These are phyloP conservation scores for Puccinia novopanici DNA, from an alignment of 1,284 basidiomycete species.

Conservation along the genomic window DNA sequence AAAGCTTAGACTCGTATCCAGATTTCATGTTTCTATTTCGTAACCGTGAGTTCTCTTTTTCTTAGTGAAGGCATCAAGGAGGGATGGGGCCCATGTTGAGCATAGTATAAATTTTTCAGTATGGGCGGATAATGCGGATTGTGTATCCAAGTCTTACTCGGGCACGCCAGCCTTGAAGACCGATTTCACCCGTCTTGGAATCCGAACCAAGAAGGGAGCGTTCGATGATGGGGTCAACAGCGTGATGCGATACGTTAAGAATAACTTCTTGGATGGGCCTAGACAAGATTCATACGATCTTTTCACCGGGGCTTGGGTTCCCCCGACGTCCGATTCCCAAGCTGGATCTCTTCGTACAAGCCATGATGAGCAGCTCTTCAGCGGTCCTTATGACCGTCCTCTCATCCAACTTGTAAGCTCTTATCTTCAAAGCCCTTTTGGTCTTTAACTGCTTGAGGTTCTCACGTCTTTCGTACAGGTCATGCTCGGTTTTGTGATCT, in stretches of 20 bases:
- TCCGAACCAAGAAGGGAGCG: slow-evolving; percentile 75
- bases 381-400: slow-evolving; percentile 25
- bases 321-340: neutral
- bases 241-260: slow-evolving; percentile 83
- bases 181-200: slow-evolving; percentile 80
- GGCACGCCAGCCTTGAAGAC: slow-evolving; percentile 96
- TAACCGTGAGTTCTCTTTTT: slow-evolving; percentile 68
- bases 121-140: slow-evolving; percentile 97
- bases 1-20: slow-evolving; percentile 75
- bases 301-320: slow-evolving; percentile 79
- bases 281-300: slow-evolving; percentile 91
- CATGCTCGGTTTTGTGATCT: slow-evolving; percentile 26
- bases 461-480: slow-evolving; percentile 12
- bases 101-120: slow-evolving; percentile 64
- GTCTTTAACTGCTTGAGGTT: neutral
- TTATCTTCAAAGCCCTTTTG: neutral
- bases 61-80: neutral
- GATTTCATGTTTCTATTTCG: slow-evolving; percentile 80
- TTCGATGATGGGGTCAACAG: slow-evolving; percentile 88
- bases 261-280: slow-evolving; percentile 95
- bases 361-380: neutral
- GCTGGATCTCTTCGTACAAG: neutral
- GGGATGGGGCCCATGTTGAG: neutral
- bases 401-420: slow-evolving; percentile 36
- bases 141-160: slow-evolving; percentile 85